Percentiles rank a stretch among this genome's conserved stretches.
Evolutionary conservation across 768 basidiomycete species (phyloP).

Genomic region (Boletus edulis): DNA sequence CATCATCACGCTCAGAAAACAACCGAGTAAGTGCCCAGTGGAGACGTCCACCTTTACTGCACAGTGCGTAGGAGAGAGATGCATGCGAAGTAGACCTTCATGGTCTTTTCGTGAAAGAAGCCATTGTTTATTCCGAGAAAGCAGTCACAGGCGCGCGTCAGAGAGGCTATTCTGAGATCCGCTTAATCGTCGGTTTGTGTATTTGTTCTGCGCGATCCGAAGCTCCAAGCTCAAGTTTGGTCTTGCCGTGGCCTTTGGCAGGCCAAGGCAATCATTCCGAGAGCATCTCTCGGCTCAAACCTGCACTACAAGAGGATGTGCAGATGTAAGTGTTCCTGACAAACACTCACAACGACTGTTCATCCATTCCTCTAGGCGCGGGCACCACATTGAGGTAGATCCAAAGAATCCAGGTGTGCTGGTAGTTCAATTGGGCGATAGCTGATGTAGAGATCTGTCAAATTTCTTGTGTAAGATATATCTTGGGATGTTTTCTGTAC

Average conservation of each 20-base stretch:
- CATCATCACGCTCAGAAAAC: conserved; percentile 50
- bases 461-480: neutral
- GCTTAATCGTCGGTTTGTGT: conserved; percentile 79
- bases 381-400: conserved; percentile 71
- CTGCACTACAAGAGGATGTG: conserved; percentile 85
- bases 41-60: neutral
- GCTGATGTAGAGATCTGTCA: neutral
- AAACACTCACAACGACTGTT: neutral
- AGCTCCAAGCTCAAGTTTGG: neutral
- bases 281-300: conserved; percentile 78
- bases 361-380: conserved; percentile 47
- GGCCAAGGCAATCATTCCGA: conserved; percentile 89
- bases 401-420: conserved; percentile 82
- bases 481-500: neutral
- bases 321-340: conserved; percentile 47
- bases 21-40: conserved; percentile 52
- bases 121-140: conserved; percentile 66
- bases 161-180: conserved; percentile 59
- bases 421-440: conserved; percentile 48
- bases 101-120: conserved; percentile 91
- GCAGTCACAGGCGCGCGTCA: conserved; percentile 65
- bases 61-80: conserved; percentile 47
- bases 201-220: neutral
- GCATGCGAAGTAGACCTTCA: conserved; percentile 84
- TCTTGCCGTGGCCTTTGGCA: conserved; percentile 21